Conservation (phyloP, 164 flowering plant genomes). For the Nymphaea colorata region DNA sequence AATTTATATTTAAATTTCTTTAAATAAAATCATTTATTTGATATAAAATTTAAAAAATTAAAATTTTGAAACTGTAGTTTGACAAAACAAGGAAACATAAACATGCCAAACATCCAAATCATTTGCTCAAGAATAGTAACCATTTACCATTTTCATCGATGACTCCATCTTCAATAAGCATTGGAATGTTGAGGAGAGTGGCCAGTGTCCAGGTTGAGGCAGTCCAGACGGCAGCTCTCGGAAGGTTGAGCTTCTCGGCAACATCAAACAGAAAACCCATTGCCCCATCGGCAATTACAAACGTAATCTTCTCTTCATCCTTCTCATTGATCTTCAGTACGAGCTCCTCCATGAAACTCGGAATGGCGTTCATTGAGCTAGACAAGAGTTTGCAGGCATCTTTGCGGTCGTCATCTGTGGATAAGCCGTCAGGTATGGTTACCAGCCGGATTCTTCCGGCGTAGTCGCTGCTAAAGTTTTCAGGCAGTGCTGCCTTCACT, state of each 20-base stretch:
- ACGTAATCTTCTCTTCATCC: conserved; percentile 9
- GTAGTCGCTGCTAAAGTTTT: background rate
- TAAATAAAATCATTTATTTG: no score
- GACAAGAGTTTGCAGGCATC: background rate
- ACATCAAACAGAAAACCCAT: conserved; percentile 14
- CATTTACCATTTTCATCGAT: conserved; percentile 11
- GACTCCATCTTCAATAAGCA: conserved; percentile 14
- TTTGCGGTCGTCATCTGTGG: conserved; percentile 4
- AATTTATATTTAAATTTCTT: no score
- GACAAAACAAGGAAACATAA: background rate
- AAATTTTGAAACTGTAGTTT: no score
- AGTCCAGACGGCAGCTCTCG: conserved; percentile 10
- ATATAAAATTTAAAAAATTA: no score
- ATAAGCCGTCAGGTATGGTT: conserved; percentile 11
- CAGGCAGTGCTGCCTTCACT: background rate
- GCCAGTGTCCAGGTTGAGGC: conserved; percentile 7
- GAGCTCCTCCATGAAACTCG: conserved; percentile 10
- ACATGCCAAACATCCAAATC: background rate
- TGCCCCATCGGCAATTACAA: conserved; percentile 18
- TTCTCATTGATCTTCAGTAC: conserved; percentile 3
- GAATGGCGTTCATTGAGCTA: conserved; percentile 9
- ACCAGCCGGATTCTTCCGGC: conserved; percentile 5
- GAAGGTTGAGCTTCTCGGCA: conserved; percentile 17
- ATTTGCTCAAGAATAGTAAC: background rate
- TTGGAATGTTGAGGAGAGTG: conserved; percentile 4